A percentile compares a stretch with the other conserved stretches of the same genome.
These are phyloP conservation scores for Aspergillus sp. DNA, from an alignment of 2,329 filamentous ascomycete genomes.

Conservation along the genomic window DNA sequence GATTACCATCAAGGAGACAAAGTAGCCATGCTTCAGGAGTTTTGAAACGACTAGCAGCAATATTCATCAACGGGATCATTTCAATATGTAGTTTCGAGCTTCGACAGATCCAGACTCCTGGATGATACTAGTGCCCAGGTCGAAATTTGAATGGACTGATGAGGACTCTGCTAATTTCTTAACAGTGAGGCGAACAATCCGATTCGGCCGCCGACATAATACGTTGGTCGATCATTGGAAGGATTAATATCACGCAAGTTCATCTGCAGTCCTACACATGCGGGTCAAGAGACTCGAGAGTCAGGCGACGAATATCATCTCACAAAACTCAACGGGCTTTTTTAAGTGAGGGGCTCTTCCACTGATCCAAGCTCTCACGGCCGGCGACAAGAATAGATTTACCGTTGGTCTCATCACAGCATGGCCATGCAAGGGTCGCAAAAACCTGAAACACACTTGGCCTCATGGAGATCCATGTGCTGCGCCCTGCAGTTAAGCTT, in stretches of 20 bases:
- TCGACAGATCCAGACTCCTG: background rate
- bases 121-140: background rate
- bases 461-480: slow-evolving; percentile 7
- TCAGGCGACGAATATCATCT: background rate
- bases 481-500: slow-evolving; percentile 20
- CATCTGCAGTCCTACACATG: background rate
- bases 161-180: background rate
- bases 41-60: background rate
- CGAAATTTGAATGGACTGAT: background rate
- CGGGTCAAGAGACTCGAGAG: background rate
- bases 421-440: slow-evolving; percentile 5
- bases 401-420: background rate
- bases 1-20: background rate
- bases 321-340: background rate
- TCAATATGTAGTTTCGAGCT: background rate
- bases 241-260: slow-evolving; percentile 1
- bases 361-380: slow-evolving; percentile 1
- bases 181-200: slow-evolving; percentile 6
- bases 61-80: background rate
- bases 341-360: background rate
- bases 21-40: background rate
- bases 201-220: slow-evolving; percentile 5
- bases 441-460: slow-evolving; percentile 15
- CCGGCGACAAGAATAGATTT: slow-evolving; percentile 11
- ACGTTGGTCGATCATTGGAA: slow-evolving; percentile 10